These are phyloP conservation scores for Salmacisia buchloeana DNA, from an alignment of 1,284 basidiomycete species.

Conservation along the genomic window DNA sequence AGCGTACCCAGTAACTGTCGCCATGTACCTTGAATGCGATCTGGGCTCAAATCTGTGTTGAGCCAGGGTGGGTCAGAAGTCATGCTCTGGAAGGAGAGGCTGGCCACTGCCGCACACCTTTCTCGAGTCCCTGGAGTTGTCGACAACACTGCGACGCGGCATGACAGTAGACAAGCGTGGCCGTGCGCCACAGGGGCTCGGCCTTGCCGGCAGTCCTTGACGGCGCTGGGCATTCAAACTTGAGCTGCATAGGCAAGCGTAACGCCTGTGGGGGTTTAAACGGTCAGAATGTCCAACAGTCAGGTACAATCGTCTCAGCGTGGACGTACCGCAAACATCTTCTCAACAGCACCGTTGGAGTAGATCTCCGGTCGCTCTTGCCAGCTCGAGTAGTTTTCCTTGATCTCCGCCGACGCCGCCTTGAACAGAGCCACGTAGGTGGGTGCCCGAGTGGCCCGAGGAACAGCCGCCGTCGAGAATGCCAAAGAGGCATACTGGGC, in stretches of 20 bases:
- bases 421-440: conserved; percentile 84
- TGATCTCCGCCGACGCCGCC: conserved; percentile 74
- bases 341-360: conserved; percentile 73
- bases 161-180: conserved; percentile 26
- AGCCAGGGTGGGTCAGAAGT: neutral
- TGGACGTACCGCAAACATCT: conserved; percentile 59
- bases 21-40: conserved; percentile 73
- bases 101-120: neutral
- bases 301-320: conserved; percentile 55
- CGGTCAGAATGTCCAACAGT: neutral
- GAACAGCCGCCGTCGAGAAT: conserved; percentile 56
- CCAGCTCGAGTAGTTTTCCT: conserved; percentile 62
- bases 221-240: conserved; percentile 84
- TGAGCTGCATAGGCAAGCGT: conserved; percentile 76
- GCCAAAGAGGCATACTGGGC: conserved; percentile 79
- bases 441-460: conserved; percentile 55
- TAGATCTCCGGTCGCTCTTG: conserved; percentile 64
- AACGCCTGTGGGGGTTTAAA: conserved; percentile 18
- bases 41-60: conserved; percentile 51
- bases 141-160: conserved; percentile 20
- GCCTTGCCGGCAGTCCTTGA: conserved; percentile 15
- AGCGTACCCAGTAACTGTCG: conserved; percentile 76
- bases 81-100: neutral
- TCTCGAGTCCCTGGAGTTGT: conserved; percentile 14
- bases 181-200: conserved; percentile 29